Evolutionary conservation across 2,329 filamentous ascomycete genomes (phyloP), one percentile per base, ranked within the genome.

Genomic region (Hypoxylon sp.): DNA sequence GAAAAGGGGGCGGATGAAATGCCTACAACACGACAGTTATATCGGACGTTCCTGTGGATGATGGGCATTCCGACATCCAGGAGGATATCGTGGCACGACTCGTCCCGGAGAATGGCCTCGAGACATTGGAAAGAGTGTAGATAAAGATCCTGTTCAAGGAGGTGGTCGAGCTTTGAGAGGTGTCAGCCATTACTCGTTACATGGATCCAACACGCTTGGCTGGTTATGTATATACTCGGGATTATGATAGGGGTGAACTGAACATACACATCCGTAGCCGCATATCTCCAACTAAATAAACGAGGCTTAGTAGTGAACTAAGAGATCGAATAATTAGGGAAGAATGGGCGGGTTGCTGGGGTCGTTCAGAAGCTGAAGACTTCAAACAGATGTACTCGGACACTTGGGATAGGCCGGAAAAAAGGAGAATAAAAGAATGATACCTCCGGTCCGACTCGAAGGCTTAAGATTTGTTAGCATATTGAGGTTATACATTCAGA

Each of bases 21-120:
- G 36, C 45, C n/a, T 65, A 92, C 84, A n/a, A 90, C 81, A 22
- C 91, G 82, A 70, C 86, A 87, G 75, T 91, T 92, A 78, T 88
- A 92, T 57, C 85, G 81, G 54, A 85, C 81, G 71, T 88, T 87
- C 42, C 85, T 79, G 74, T 91, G 89, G 45, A 83, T 80, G 48
- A 92, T 82, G 0, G 89, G 88, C 80, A 88, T 81, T 36, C 86
- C 87, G 33, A 90, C 80, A 73, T 90, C 87, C 20, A 91, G 79
- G 18, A 92, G 80, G 70, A 93, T 93, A 73, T 85, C 89, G 70
- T 90, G 80, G 67, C 84, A 87, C 8, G 83, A 82, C 33, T 84
- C 76, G 76, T 92, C 83, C 3, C 80, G 76, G 18, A 93, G 80
- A 63, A 93, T 90, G 49, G 82, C 79, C 9, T 80, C 80, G 0